Percentiles rank a stretch among this genome's conserved stretches.
These are phyloP conservation scores for Hymenoscyphus linearis DNA, from an alignment of 2,329 filamentous ascomycete genomes.

Conservation along the genomic window DNA sequence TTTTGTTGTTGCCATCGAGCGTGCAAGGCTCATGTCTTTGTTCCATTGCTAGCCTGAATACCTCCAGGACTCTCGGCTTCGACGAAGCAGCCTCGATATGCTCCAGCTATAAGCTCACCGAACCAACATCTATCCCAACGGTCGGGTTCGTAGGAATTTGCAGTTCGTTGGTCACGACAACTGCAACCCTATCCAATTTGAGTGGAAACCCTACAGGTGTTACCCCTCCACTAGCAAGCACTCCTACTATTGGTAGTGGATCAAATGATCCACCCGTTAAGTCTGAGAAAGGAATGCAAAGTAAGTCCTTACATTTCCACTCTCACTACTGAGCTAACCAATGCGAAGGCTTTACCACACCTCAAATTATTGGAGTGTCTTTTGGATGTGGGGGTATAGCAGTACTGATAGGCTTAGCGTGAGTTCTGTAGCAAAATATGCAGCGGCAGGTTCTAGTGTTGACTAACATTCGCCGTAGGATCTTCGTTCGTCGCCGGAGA, in stretches of 20 bases:
- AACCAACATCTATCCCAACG: neutral
- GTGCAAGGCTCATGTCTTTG: neutral
- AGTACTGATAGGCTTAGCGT: neutral
- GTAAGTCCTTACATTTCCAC: neutral
- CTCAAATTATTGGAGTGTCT: neutral
- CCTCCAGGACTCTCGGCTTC: neutral
- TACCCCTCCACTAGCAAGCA: neutral
- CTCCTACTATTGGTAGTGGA: neutral
- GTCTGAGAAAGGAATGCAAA: neutral
- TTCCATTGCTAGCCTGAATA: neutral
- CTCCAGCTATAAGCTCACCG: neutral
- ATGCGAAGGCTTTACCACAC: neutral
- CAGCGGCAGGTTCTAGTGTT: neutral
- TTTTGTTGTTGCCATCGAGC: neutral
- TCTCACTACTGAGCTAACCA: neutral
- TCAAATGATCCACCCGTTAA: no score
- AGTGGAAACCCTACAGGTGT: neutral
- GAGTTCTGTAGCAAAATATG: neutral
- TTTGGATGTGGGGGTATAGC: neutral
- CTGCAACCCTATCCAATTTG: neutral
- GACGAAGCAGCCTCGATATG: neutral
- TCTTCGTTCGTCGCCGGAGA: neutral
- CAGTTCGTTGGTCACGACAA: neutral
- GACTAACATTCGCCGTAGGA: neutral
- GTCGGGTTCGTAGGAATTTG: neutral